Evolutionary conservation across 495 filamentous ascomycete species (phyloP).

Genomic region (Parathielavia hyrcaniae): DNA sequence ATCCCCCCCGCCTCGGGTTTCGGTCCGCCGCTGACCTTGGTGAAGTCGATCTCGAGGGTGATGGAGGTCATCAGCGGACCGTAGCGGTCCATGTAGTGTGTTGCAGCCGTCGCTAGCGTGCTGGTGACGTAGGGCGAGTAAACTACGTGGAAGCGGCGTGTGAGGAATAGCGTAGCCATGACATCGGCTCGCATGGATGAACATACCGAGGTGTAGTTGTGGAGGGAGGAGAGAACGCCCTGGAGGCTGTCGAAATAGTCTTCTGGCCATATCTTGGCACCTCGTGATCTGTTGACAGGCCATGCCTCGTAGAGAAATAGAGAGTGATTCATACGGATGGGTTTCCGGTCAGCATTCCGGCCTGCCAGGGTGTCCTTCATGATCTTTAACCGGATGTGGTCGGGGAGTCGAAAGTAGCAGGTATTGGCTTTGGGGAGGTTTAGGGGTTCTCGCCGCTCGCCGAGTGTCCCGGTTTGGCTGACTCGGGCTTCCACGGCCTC

Average conservation of each 20-base stretch:
- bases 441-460: too few relatives aligned
- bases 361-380: slow-evolving; percentile 15
- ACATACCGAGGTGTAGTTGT: slow-evolving; percentile 21
- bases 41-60: slow-evolving; percentile 30
- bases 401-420: slow-evolving; percentile 21
- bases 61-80: slow-evolving; percentile 27
- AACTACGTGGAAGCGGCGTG: slow-evolving; percentile 29
- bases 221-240: slow-evolving; percentile 14
- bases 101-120: slow-evolving; percentile 16
- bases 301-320: slow-evolving; percentile 19
- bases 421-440: slow-evolving; percentile 8
- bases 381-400: slow-evolving; percentile 22
- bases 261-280: slow-evolving; percentile 14
- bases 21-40: slow-evolving; percentile 23
- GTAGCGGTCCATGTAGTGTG: slow-evolving; percentile 20
- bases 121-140: slow-evolving; percentile 23
- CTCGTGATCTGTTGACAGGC: slow-evolving; percentile 11
- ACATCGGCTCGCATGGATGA: slow-evolving; percentile 26
- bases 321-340: slow-evolving; percentile 26
- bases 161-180: slow-evolving; percentile 24
- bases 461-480: background rate
- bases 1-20: slow-evolving; percentile 11
- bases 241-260: slow-evolving; percentile 27
- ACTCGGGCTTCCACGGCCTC: too few relatives aligned
- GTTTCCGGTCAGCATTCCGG: slow-evolving; percentile 16